These are phyloP conservation scores for Craspedostauros australis DNA, from an alignment of 108 stramenopile species.

Conservation along the genomic window DNA sequence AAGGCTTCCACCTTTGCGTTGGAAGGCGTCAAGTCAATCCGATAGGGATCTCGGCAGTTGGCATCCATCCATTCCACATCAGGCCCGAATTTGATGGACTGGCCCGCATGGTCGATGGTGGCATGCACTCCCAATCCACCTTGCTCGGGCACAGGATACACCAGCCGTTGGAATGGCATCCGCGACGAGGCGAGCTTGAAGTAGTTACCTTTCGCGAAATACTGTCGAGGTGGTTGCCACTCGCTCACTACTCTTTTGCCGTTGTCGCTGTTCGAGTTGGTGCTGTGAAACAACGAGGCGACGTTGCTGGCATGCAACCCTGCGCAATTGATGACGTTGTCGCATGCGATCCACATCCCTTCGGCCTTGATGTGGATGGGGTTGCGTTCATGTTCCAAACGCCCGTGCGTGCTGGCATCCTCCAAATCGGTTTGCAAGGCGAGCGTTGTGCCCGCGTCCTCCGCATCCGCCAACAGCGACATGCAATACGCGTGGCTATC, in stretches of 20 bases:
- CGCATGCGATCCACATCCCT: slow-evolving; percentile 49
- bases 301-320: slow-evolving; percentile 58
- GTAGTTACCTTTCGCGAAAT: slow-evolving; percentile 81
- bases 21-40: slow-evolving; percentile 54
- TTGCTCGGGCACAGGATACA: slow-evolving; percentile 80
- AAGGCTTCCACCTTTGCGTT: slow-evolving; percentile 42
- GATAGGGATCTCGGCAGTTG: slow-evolving; percentile 20
- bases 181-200: slow-evolving; percentile 53
- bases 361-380: slow-evolving; percentile 11
- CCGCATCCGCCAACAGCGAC: slow-evolving; percentile 63
- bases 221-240: slow-evolving; percentile 55
- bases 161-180: slow-evolving; percentile 60
- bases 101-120: slow-evolving; percentile 62
- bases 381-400: background rate
- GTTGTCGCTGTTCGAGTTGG: background rate
- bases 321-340: slow-evolving; percentile 58
- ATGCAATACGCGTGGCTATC: slow-evolving; percentile 67
- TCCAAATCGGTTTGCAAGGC: slow-evolving; percentile 48
- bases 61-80: slow-evolving; percentile 77
- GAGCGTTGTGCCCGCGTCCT: slow-evolving; percentile 56
- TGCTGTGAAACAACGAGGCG: slow-evolving; percentile 33
- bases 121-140: slow-evolving; percentile 86
- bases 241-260: background rate
- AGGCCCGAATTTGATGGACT: slow-evolving; percentile 69
- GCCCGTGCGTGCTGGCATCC: slow-evolving; percentile 18